These are phyloP conservation scores for Lobulomyces angularis DNA, from an alignment of 192 early-diverging fungal species.

Conservation along the genomic window DNA sequence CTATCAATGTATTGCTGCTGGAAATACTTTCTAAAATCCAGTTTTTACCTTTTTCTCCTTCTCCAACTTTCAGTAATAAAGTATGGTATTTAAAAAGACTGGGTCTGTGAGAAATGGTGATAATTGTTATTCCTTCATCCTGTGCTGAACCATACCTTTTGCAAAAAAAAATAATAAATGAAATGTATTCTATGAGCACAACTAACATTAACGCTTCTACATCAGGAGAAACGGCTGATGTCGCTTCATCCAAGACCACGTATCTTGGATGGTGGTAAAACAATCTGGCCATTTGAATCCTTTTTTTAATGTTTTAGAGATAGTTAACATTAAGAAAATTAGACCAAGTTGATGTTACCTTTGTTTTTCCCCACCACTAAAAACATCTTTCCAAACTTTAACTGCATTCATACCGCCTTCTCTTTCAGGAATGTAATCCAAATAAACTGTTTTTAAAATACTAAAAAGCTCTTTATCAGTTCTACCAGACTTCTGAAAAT, in stretches of 20 bases:
- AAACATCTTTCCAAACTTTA: constrained; percentile 58
- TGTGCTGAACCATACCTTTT: constrained; percentile 31
- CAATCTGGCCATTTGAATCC: constrained; percentile 89
- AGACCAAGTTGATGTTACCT: not conserved
- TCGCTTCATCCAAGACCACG: constrained; percentile 95
- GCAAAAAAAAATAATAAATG: not conserved
- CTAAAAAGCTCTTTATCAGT: constrained; percentile 68
- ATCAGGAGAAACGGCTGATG: constrained; percentile 85
- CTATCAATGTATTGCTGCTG: constrained; percentile 8
- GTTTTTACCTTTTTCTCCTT: constrained; percentile 17
- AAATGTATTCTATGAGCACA: not conserved
- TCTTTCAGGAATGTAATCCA: constrained; percentile 68
- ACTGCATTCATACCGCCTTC: constrained; percentile 79
- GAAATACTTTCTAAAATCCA: constrained; percentile 31
- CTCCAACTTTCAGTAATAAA: constrained; percentile 52
- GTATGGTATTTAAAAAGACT: constrained; percentile 97
- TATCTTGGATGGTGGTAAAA: constrained; percentile 93
- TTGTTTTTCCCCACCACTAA: constrained; percentile 82
- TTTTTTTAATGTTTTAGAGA: too few species aligned
- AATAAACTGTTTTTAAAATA: constrained; percentile 73
- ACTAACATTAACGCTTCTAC: constrained; percentile 83
- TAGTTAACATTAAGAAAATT: too few species aligned
- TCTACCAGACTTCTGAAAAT: constrained; percentile 57
- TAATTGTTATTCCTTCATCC: constrained; percentile 71
- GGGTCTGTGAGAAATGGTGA: constrained; percentile 91